Percentiles rank a stretch among this genome's conserved stretches.
These are phyloP conservation scores for Yarrowia yakushimensis DNA, from an alignment of 805 yeast genomes.

Conservation along the genomic window DNA sequence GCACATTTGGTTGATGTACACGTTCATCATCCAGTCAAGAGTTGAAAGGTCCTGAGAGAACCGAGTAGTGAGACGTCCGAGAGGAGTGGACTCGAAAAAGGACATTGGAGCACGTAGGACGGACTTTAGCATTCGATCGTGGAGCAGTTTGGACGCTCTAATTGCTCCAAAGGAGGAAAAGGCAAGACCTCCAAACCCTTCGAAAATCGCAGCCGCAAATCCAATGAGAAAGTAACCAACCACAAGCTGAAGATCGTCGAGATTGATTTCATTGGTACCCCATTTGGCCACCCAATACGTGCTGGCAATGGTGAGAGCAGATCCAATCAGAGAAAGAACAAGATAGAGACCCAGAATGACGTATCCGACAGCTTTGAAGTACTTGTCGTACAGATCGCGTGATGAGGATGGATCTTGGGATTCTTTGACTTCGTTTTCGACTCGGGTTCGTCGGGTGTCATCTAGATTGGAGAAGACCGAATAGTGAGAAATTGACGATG, in stretches of 20 bases:
- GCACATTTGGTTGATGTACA: background rate
- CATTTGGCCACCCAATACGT: background rate
- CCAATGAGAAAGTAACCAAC: constrained; percentile 69
- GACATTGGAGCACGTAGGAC: constrained; percentile 89
- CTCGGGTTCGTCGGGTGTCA: background rate
- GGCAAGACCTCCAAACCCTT: constrained; percentile 54
- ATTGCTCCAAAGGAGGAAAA: constrained; percentile 35
- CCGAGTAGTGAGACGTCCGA: constrained; percentile 85
- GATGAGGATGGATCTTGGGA: background rate
- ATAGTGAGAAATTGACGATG: background rate
- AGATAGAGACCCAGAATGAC: background rate
- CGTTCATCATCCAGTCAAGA: constrained; percentile 81
- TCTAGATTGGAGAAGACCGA: background rate
- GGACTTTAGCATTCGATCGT: constrained; percentile 64
- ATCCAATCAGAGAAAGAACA: background rate
- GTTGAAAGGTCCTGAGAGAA: constrained; percentile 86
- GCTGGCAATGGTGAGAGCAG: background rate
- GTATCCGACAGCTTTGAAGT: background rate
- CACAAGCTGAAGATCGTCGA: constrained; percentile 49
- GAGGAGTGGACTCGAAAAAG: constrained; percentile 91
- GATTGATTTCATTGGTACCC: background rate
- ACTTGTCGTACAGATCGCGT: background rate
- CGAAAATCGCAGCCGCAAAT: constrained; percentile 44
- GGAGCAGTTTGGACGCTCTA: constrained; percentile 43
- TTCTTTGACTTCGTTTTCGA: background rate